Evolutionary conservation across 371 early-diverging fungal genomes (phyloP), one percentile per base, ranked within the genome.

Genomic region (Mortierella sp.): DNA sequence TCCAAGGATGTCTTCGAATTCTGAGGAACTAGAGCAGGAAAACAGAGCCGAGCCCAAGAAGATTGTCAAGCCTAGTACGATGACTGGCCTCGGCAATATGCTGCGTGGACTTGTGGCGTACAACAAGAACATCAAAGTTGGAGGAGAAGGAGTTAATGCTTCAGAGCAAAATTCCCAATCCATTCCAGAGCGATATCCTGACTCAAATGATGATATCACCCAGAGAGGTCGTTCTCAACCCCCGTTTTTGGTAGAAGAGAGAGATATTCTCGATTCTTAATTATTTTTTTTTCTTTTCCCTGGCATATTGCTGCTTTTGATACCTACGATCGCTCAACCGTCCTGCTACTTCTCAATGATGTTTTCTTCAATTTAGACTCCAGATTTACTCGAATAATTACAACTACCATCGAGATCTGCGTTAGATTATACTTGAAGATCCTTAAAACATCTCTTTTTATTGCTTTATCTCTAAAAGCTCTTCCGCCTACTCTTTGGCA

Each of bases 51-150:
- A 75, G n/a, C 18, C 62, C 37, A 78, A 78, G 49, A 80, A 76
- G 43, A 62, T 80, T 64, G 73, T 77, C 20, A 71, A 70, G 9
- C 69, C 72, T 5, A 63, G 83, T 1, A 26, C 73, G 8, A 81
- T 77, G 83, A 52, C 59, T 0, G 83, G 77, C 10, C 61, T 81
- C 18, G 73, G 73, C 1, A 76, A 67, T 47, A 72, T 81, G 73
- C 59, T 77, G 35, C 76, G 77, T 11, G 83, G 83, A 40, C 60
- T 77, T 28, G 77, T 77, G 11, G 83, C 73, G 3, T 81, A 77
- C 62, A 77, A 81, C 45, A 75, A 77, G 64, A 68, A 51, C 51
- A 72, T 81, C 55, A 81, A 81, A 55, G 77, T 77, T 54, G 83
- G 73, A 14, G 83, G 83, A 57, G 83, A 81, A 57, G 62, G 61